Evolutionary conservation across 2,329 filamentous ascomycete species (phyloP).

Genomic region (Alternaria sp.): DNA sequence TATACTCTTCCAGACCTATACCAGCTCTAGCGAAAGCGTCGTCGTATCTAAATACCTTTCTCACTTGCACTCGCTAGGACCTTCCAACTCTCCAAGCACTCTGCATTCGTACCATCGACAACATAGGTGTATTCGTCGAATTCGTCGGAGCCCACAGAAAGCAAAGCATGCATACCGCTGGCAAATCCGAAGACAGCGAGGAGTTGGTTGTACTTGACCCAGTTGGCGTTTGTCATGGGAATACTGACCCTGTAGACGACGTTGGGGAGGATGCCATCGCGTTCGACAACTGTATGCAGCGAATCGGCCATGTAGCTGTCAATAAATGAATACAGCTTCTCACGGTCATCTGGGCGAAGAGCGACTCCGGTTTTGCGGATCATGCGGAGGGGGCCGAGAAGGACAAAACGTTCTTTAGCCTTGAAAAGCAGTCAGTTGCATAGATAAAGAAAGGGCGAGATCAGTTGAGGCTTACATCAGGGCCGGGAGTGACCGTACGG

Average conservation of each 20-base stretch:
- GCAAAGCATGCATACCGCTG: conserved; percentile 17
- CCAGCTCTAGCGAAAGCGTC: conserved; percentile 6
- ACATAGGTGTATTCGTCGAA: conserved; percentile 22
- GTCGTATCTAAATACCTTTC: background rate
- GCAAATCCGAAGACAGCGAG: conserved; percentile 20
- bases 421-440: conserved; percentile 7
- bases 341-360: background rate
- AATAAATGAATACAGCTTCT: conserved; percentile 16
- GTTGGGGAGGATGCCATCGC: conserved; percentile 20
- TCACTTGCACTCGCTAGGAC: conserved; percentile 4
- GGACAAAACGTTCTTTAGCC: conserved; percentile 18
- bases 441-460: background rate
- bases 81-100: conserved; percentile 1
- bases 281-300: conserved; percentile 10
- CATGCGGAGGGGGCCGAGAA: conserved; percentile 25
- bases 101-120: background rate
- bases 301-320: conserved; percentile 21
- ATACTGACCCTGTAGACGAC: conserved; percentile 25
- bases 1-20: conserved; percentile 1
- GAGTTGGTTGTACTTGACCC: conserved; percentile 20
- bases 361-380: conserved; percentile 9
- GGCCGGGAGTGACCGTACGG: conserved; percentile 7
- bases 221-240: conserved; percentile 25
- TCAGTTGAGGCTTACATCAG: conserved; percentile 3
- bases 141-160: conserved; percentile 5